Percentiles rank a stretch among this genome's conserved stretches.
Conservation (phyloP, 176 grass and related monocot species). For the Avena atlantica region DNA sequence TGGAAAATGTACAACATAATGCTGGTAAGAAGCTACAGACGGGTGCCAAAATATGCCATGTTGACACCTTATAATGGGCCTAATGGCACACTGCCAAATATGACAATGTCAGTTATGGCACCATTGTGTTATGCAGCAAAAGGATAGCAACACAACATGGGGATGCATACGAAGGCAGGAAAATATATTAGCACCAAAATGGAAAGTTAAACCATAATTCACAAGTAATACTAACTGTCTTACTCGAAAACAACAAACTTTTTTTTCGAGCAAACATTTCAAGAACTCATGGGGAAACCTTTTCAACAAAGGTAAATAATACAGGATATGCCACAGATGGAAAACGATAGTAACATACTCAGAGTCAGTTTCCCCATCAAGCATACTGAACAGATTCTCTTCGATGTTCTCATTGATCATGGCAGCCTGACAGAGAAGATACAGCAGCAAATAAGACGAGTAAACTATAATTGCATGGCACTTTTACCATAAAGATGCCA, state of each 20-base stretch:
- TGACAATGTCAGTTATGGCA: background rate
- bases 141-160: background rate
- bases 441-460: constrained; percentile 21
- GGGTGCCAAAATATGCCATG: background rate
- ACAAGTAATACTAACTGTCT: constrained; percentile 1
- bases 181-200: constrained; percentile 21
- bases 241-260: background rate
- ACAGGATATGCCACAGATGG: background rate
- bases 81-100: background rate
- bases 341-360: constrained; percentile 75
- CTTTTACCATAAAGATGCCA: background rate
- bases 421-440: constrained; percentile 66
- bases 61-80: background rate
- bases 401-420: constrained; percentile 88
- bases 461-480: background rate
- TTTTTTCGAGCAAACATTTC: background rate
- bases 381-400: constrained; percentile 94
- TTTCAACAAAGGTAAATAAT: constrained; percentile 12
- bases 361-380: constrained; percentile 97
- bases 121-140: constrained; percentile 26
- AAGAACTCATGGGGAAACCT: background rate
- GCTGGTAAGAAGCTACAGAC: constrained; percentile 13
- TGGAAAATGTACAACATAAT: background rate
- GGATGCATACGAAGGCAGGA: constrained; percentile 22
- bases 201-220: constrained; percentile 9